A percentile compares a stretch with the other conserved stretches of the same genome.
Evolutionary conservation across 2,329 filamentous ascomycete species (phyloP).

Genomic region (Incumbomyces lentus): DNA sequence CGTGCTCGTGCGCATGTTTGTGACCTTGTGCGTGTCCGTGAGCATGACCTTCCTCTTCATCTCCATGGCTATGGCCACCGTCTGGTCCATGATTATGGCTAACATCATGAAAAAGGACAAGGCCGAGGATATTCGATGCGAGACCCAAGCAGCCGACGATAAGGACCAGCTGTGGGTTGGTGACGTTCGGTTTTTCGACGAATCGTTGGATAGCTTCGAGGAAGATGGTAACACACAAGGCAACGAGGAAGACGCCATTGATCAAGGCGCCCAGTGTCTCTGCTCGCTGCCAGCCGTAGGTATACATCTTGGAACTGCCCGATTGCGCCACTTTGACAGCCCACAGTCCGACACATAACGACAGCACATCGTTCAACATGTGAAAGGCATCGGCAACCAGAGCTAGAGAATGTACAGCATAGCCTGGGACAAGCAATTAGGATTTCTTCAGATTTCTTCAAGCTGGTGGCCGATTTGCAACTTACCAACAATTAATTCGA

Average conservation of each 20-base stretch:
- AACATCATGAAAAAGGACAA: slow-evolving; percentile 87
- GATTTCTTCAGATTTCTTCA: background rate
- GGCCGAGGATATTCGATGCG: slow-evolving; percentile 76
- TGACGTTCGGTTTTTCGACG: slow-evolving; percentile 79
- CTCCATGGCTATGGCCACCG: slow-evolving; percentile 39
- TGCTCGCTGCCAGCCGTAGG: slow-evolving; percentile 94
- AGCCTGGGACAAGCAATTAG: slow-evolving; percentile 39
- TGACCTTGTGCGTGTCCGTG: slow-evolving; percentile 29
- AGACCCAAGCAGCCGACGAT: slow-evolving; percentile 81
- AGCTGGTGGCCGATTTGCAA: slow-evolving; percentile 4
- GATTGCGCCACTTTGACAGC: slow-evolving; percentile 82
- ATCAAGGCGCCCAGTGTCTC: slow-evolving; percentile 94
- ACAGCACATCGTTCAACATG: slow-evolving; percentile 98
- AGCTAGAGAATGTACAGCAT: slow-evolving; percentile 80
- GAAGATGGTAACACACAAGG: slow-evolving; percentile 90
- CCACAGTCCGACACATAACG: slow-evolving; percentile 84
- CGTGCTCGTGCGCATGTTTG: slow-evolving; percentile 35
- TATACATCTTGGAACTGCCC: slow-evolving; percentile 81
- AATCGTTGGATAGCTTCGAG: slow-evolving; percentile 89
- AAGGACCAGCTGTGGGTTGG: slow-evolving; percentile 74
- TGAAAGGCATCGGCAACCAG: slow-evolving; percentile 96
- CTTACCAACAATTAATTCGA: slow-evolving; percentile 68
- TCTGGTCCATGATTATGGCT: slow-evolving; percentile 65
- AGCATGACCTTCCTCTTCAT: slow-evolving; percentile 44
- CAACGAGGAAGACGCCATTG: slow-evolving; percentile 95